Evolutionary conservation across 164 flowering plant genomes (phyloP).

Genomic region (Annona cherimola): DNA sequence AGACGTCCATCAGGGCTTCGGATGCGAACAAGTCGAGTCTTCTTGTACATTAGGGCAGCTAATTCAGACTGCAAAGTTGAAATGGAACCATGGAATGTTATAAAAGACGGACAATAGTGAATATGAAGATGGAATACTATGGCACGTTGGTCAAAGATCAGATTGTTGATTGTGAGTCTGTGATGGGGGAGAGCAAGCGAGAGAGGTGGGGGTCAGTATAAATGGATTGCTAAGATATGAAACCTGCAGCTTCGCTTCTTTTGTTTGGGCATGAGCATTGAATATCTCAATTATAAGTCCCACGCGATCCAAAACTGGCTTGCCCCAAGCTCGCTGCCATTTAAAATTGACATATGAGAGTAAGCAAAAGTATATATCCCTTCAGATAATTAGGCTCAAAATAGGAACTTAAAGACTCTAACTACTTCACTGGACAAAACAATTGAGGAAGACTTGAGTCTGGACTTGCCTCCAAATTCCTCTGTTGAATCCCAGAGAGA

Average conservation of each 20-base stretch:
- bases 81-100: constrained; percentile 1
- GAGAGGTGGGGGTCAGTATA: background rate
- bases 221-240: background rate
- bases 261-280: constrained; percentile 92
- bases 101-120: background rate
- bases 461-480: constrained; percentile 82
- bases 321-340: constrained; percentile 70
- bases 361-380: background rate
- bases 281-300: constrained; percentile 96
- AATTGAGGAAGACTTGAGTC: background rate
- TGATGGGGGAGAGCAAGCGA: background rate
- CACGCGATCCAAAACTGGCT: constrained; percentile 87
- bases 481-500: constrained; percentile 72
- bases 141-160: background rate
- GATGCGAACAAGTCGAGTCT: constrained; percentile 78
- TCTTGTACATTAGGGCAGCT: constrained; percentile 89
- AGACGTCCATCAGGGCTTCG: constrained; percentile 66
- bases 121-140: background rate
- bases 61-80: constrained; percentile 60
- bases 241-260: constrained; percentile 92
- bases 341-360: background rate
- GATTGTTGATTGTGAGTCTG: background rate
- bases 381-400: background rate
- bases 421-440: background rate
- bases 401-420: background rate